A percentile compares a stretch with the other conserved stretches of the same genome.
Evolutionary conservation across 2,329 filamentous ascomycete genomes (phyloP).

Genomic region (Keithomyces neogunnii): DNA sequence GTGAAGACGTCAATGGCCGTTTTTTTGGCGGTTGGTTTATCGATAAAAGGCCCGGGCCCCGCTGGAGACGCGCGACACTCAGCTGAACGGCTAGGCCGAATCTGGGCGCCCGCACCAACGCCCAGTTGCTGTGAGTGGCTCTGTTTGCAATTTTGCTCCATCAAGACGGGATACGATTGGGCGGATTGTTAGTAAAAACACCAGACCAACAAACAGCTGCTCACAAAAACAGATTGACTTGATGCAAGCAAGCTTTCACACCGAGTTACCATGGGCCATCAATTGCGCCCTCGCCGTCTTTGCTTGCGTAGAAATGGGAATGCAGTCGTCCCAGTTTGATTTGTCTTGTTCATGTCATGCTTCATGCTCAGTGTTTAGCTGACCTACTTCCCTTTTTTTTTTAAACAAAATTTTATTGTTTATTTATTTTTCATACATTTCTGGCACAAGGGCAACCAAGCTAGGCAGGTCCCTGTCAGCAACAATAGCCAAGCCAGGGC

Average conservation of each 20-base stretch:
- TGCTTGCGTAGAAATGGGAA: no score
- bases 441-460: no score
- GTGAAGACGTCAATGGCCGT: neutral
- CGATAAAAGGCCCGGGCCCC: neutral
- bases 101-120: neutral
- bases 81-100: neutral
- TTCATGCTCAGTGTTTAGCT: no score
- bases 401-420: neutral
- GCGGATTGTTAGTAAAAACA: conserved; percentile 5
- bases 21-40: neutral
- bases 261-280: no score
- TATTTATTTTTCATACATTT: neutral
- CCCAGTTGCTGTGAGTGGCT: neutral
- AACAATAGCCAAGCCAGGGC: neutral
- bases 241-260: no score
- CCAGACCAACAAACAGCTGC: neutral
- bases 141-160: no score
- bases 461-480: neutral
- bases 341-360: no score
- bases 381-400: no score
- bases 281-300: no score
- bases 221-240: no score
- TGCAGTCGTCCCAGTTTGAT: no score
- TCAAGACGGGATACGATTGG: neutral
- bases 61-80: neutral